Percentiles rank a stretch among this genome's conserved stretches.
Evolutionary conservation across 2,329 filamentous ascomycete species (phyloP).

Genomic region (Decorospora gaudefroyi): DNA sequence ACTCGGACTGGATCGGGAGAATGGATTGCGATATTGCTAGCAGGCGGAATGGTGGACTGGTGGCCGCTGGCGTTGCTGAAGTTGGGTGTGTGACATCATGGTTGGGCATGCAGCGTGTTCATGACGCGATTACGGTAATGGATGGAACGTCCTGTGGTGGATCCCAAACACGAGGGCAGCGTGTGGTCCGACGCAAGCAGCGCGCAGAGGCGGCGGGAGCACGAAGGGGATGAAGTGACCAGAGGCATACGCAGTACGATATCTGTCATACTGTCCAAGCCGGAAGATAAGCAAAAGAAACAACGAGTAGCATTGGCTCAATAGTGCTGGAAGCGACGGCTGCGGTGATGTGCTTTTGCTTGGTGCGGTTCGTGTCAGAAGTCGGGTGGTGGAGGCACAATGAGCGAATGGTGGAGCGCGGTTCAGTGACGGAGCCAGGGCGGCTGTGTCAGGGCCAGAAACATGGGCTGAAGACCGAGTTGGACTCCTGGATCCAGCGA

Average conservation of each 20-base stretch:
- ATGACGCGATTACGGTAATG: slow-evolving; percentile 37
- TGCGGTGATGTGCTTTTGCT: slow-evolving; percentile 5
- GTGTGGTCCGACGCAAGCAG: slow-evolving; percentile 15
- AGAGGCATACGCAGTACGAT: background rate
- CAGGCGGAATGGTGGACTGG: slow-evolving; percentile 1
- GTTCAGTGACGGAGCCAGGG: background rate
- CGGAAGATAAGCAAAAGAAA: slow-evolving; percentile 4
- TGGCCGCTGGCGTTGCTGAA: slow-evolving; percentile 1
- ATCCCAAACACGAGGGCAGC: slow-evolving; percentile 11
- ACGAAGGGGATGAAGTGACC: background rate
- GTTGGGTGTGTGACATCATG: slow-evolving; percentile 5
- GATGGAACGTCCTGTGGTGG: slow-evolving; percentile 34
- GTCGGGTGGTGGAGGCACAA: background rate
- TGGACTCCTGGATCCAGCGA: too few species aligned
- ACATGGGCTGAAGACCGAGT: too few species aligned
- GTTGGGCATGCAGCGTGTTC: slow-evolving; percentile 12
- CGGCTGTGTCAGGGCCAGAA: too few species aligned
- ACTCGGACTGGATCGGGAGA: background rate
- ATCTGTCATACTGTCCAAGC: background rate
- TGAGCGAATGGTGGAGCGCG: slow-evolving; percentile 1
- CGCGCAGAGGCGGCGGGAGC: background rate
- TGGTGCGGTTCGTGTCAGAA: slow-evolving; percentile 10
- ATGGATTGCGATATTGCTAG: slow-evolving; percentile 1
- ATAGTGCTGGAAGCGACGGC: background rate
- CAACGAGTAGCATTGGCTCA: background rate